Percentiles rank a stretch among this genome's conserved stretches.
Conservation (phyloP, 768 basidiomycete genomes). For the Leccinum disarticulatum region DNA sequence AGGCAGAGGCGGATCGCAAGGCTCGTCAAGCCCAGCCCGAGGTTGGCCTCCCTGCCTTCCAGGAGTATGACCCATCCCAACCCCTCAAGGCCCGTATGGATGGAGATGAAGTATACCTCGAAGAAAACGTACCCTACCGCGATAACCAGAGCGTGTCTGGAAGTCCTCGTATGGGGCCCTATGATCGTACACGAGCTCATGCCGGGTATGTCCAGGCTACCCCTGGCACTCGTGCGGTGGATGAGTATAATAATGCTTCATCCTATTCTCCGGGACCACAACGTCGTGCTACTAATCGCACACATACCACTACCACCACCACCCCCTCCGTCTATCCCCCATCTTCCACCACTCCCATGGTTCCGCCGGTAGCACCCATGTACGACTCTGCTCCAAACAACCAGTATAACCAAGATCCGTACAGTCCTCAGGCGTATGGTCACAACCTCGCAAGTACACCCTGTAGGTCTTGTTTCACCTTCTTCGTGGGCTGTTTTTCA, state of each 20-base stretch:
- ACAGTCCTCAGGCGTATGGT: slow-evolving; percentile 42
- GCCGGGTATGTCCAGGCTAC: slow-evolving; percentile 66
- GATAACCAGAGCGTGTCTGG: slow-evolving; percentile 29
- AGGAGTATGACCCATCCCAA: slow-evolving; percentile 58
- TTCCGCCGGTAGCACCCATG: slow-evolving; percentile 10
- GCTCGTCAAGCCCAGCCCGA: slow-evolving; percentile 60
- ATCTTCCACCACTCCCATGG: slow-evolving; percentile 24
- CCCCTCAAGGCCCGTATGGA: slow-evolving; percentile 64
- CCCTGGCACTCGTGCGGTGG: slow-evolving; percentile 66
- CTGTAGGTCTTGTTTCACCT: slow-evolving; percentile 41
- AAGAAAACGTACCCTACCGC: slow-evolving; percentile 43
- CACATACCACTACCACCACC: slow-evolving; percentile 40
- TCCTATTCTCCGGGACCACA: slow-evolving; percentile 47
- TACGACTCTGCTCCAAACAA: slow-evolving; percentile 23
- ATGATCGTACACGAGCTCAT: slow-evolving; percentile 37
- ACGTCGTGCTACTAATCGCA: slow-evolving; percentile 40
- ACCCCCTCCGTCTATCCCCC: slow-evolving; percentile 40
- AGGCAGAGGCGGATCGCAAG: slow-evolving; percentile 84
- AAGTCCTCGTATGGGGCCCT: slow-evolving; percentile 25
- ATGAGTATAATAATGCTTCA: slow-evolving; percentile 64
- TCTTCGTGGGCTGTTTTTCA: slow-evolving; percentile 1
- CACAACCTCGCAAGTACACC: slow-evolving; percentile 53
- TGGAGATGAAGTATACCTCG: slow-evolving; percentile 54
- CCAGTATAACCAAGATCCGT: slow-evolving; percentile 30
- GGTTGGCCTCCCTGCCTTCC: slow-evolving; percentile 72